Evolutionary conservation across 306 rosid species (phyloP).

Genomic region (Citrullus mucosospermus): DNA sequence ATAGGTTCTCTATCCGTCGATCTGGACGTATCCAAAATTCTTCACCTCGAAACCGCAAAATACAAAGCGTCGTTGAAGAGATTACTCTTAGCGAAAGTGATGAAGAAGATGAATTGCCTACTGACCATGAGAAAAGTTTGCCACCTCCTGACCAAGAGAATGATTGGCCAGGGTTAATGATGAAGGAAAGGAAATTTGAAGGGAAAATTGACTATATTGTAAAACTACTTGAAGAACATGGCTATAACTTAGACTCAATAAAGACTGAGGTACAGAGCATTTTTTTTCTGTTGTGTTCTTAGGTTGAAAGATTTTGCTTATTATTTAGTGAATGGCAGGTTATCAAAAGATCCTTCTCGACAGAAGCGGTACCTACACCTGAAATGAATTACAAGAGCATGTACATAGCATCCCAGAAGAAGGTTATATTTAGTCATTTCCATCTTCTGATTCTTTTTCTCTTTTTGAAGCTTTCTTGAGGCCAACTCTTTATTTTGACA

Average conservation of each 20-base stretch:
- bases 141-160: not conserved
- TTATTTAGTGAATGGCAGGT: not conserved
- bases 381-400: constrained; percentile 5
- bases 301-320: not conserved
- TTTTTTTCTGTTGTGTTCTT: not conserved
- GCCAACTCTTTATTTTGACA: not conserved
- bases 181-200: not conserved
- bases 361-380: not conserved
- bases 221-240: constrained; percentile 5
- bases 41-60: not conserved
- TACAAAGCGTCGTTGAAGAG: not conserved
- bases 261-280: not conserved
- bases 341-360: not conserved
- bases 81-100: constrained; percentile 10
- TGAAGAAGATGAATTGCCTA: not conserved
- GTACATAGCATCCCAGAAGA: constrained; percentile 11
- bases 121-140: not conserved
- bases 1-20: not conserved
- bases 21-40: constrained; percentile 12
- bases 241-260: not conserved
- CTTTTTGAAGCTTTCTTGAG: not conserved
- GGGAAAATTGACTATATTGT: constrained; percentile 3
- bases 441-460: not conserved
- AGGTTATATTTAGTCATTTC: not conserved
- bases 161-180: not conserved